Evolutionary conservation across 805 yeast species (phyloP).

Genomic region (Metschnikowia lochheadii): DNA sequence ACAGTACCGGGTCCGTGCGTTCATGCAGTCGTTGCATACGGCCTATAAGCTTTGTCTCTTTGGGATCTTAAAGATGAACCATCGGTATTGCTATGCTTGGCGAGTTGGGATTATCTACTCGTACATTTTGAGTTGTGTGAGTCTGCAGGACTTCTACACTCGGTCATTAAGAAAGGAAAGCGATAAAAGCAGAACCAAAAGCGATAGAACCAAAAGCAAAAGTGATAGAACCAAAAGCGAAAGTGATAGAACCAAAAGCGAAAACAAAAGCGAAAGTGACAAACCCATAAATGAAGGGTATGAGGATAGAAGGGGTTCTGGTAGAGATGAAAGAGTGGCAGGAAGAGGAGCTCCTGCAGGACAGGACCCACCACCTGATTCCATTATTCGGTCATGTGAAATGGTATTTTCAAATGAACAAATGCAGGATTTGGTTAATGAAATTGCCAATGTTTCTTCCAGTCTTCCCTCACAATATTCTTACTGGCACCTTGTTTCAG

Average conservation of each 20-base stretch:
- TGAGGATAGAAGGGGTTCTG: too few species aligned
- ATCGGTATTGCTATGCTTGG: constrained; percentile 20
- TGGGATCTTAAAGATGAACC: constrained; percentile 14
- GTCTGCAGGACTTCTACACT: constrained; percentile 12
- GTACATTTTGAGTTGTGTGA: constrained; percentile 11
- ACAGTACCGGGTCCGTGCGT: constrained; percentile 3
- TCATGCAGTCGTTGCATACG: constrained; percentile 8
- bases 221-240: too few species aligned
- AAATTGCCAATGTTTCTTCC: background rate
- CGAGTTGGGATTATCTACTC: constrained; percentile 16
- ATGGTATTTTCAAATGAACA: background rate
- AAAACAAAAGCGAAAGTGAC: too few species aligned
- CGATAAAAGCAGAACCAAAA: too few species aligned
- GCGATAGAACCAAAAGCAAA: too few species aligned
- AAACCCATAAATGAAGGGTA: too few species aligned
- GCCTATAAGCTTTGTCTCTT: constrained; percentile 10
- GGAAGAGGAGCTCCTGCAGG: background rate
- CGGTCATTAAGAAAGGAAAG: background rate
- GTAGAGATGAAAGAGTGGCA: background rate
- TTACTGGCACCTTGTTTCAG: constrained; percentile 8
- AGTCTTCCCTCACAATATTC: background rate
- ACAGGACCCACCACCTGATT: background rate
- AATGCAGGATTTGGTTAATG: background rate
- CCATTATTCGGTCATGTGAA: background rate
- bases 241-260: too few species aligned